Evolutionary conservation across 2,329 filamentous ascomycete genomes (phyloP).

Genomic region (Colletotrichum sp.): DNA sequence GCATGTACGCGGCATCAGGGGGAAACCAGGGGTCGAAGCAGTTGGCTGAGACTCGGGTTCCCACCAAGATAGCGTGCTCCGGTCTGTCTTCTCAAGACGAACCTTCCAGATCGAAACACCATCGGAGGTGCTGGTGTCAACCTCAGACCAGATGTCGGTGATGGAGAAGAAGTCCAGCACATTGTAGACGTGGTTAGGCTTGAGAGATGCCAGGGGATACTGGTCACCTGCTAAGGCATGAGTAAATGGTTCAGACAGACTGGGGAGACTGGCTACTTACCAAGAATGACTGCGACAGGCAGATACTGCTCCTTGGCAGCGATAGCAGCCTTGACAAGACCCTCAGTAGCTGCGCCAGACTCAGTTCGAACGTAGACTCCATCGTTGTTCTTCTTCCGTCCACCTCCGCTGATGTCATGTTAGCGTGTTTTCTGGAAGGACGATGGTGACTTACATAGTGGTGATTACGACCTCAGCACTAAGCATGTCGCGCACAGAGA

Average conservation of each 20-base stretch:
- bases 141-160: conserved; percentile 73
- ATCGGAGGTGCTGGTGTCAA: conserved; percentile 34
- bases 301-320: conserved; percentile 50
- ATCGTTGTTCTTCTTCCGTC: conserved; percentile 47
- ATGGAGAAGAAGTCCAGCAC: conserved; percentile 74
- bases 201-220: conserved; percentile 51
- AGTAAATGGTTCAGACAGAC: not conserved
- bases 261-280: conserved; percentile 36
- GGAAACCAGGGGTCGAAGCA: not conserved
- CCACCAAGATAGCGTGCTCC: conserved; percentile 63
- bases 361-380: conserved; percentile 50
- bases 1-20: conserved; percentile 36
- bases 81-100: conserved; percentile 69
- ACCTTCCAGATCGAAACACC: conserved; percentile 53
- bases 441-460: conserved; percentile 52
- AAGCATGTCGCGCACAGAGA: conserved; percentile 61
- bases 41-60: conserved; percentile 33
- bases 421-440: not conserved
- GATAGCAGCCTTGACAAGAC: conserved; percentile 39
- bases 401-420: conserved; percentile 55
- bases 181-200: conserved; percentile 63
- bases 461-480: conserved; percentile 68
- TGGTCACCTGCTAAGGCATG: conserved; percentile 50
- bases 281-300: conserved; percentile 62
- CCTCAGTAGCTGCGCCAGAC: conserved; percentile 42